These are phyloP conservation scores for Tetrapyrgos nigripes DNA, from an alignment of 1,284 basidiomycete genomes.

Conservation along the genomic window DNA sequence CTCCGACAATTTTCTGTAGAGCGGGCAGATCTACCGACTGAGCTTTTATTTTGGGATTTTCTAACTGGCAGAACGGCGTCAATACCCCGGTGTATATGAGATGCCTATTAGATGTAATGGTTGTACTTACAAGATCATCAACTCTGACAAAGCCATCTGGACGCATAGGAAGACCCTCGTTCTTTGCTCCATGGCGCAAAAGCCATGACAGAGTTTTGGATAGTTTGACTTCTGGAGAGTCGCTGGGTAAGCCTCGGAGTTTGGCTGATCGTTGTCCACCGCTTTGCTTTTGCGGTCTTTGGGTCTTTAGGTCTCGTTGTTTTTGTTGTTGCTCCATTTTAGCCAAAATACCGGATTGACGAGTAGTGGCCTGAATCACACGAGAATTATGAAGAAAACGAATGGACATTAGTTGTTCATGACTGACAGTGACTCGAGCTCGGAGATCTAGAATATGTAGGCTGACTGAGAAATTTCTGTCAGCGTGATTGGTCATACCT, in stretches of 20 bases:
- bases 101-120: not conserved
- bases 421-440: too few species aligned
- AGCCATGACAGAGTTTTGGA: constrained; percentile 88
- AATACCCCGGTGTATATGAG: not conserved
- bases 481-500: too few species aligned
- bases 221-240: constrained; percentile 56
- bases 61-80: constrained; percentile 32
- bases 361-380: too few species aligned
- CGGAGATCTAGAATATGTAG: too few species aligned
- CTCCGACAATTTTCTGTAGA: constrained; percentile 75
- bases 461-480: too few species aligned
- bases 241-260: constrained; percentile 54
- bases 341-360: too few species aligned
- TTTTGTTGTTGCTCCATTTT: too few species aligned
- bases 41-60: constrained; percentile 42
- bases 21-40: constrained; percentile 55
- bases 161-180: constrained; percentile 77
- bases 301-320: too few species aligned
- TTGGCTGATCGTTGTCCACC: constrained; percentile 28
- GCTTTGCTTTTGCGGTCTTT: not conserved
- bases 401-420: too few species aligned
- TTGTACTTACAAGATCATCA: constrained; percentile 69
- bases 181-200: constrained; percentile 83
- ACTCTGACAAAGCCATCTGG: constrained; percentile 83
- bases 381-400: too few species aligned